A percentile compares a stretch with the other conserved stretches of the same genome.
Conservation (phyloP, 176 grass and related monocot genomes). For the Aegilops umbellulata region DNA sequence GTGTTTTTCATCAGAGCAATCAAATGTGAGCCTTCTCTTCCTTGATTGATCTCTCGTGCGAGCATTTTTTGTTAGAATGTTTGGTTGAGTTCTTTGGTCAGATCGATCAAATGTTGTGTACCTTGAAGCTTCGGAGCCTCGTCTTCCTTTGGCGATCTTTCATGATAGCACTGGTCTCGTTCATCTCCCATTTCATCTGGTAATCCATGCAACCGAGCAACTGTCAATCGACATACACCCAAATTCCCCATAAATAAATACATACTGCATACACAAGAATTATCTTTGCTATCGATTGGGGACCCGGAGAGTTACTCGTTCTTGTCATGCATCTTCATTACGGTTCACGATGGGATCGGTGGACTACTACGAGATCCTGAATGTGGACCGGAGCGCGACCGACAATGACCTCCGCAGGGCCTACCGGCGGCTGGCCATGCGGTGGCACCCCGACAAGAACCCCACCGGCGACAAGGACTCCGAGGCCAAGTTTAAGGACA, state of each 20-base stretch:
- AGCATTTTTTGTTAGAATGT: background rate
- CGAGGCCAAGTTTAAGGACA: slow-evolving; percentile 60
- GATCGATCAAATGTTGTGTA: slow-evolving; percentile 29
- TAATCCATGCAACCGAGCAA: background rate
- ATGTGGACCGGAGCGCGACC: slow-evolving; percentile 28
- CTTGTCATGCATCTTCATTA: slow-evolving; percentile 31
- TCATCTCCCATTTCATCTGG: slow-evolving; percentile 48
- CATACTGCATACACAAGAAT: background rate
- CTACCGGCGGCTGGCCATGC: slow-evolving; percentile 53
- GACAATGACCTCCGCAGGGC: slow-evolving; percentile 53
- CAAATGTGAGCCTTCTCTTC: background rate
- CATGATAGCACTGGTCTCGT: background rate
- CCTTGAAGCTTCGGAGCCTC: slow-evolving; percentile 35
- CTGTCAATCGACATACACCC: background rate
- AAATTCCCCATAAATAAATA: background rate
- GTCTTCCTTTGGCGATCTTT: slow-evolving; percentile 25
- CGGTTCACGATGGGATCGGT: slow-evolving; percentile 22
- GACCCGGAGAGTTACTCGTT: background rate
- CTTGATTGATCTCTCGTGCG: no score
- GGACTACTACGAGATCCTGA: slow-evolving; percentile 52
- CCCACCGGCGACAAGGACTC: slow-evolving; percentile 37
- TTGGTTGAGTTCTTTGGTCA: background rate
- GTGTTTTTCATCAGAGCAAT: background rate
- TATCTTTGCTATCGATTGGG: background rate
- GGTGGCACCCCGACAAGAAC: slow-evolving; percentile 68